Conservation (phyloP, 2,329 filamentous ascomycete species). For the Cyphellophora europaea region DNA sequence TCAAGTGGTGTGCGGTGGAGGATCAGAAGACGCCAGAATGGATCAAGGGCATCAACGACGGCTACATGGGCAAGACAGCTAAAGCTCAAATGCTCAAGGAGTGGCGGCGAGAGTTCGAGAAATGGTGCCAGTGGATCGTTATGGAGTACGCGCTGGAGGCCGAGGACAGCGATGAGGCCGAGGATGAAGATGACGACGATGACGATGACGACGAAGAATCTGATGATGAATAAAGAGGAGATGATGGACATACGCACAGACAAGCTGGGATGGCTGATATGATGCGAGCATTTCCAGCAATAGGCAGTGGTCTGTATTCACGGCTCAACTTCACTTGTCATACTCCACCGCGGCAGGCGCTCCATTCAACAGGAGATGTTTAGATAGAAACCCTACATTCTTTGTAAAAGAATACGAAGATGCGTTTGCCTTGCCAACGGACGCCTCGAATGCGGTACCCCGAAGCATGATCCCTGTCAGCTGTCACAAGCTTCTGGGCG, state of each 20-base stretch:
- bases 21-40: slow-evolving; percentile 65
- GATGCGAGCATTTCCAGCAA: too few species aligned
- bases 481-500: too few species aligned
- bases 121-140: slow-evolving; percentile 85
- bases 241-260: slow-evolving; percentile 2
- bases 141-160: slow-evolving; percentile 56
- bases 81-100: slow-evolving; percentile 65
- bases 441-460: too few species aligned
- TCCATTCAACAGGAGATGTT: too few species aligned
- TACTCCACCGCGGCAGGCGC: too few species aligned
- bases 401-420: too few species aligned
- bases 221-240: slow-evolving; percentile 15
- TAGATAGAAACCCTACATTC: too few species aligned
- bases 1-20: slow-evolving; percentile 82
- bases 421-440: too few species aligned
- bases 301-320: too few species aligned
- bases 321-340: too few species aligned
- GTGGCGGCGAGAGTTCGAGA: slow-evolving; percentile 77
- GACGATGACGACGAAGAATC: slow-evolving; percentile 15
- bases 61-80: slow-evolving; percentile 59
- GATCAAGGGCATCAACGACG: slow-evolving; percentile 62
- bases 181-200: slow-evolving; percentile 16
- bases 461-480: too few species aligned
- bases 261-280: too few species aligned
- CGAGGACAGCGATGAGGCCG: slow-evolving; percentile 29